Evolutionary conservation across 1,139 yeast species (phyloP).

Genomic region (Kurtzmaniella quercitrusa): DNA sequence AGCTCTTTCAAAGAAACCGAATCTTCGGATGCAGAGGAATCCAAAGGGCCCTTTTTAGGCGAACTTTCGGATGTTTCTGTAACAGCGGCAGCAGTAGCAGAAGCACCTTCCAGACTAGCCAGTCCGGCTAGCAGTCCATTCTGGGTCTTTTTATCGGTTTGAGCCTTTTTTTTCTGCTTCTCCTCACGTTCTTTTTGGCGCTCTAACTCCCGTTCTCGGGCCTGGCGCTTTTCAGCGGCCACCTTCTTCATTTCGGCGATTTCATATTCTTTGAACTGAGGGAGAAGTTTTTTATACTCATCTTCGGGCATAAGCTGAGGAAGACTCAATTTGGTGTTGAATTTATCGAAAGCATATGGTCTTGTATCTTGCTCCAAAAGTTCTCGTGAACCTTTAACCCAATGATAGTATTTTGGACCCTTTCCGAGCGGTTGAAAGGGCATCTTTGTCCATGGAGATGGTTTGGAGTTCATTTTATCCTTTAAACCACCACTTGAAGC

Average conservation of each 20-base stretch:
- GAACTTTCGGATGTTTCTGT: neutral
- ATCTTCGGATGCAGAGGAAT: neutral
- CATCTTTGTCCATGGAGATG: constrained; percentile 78
- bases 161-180: constrained; percentile 10
- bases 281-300: constrained; percentile 54
- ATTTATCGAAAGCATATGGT: constrained; percentile 73
- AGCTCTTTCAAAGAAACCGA: neutral
- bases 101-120: neutral
- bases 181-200: constrained; percentile 15
- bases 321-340: constrained; percentile 62
- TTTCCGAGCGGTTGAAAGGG: constrained; percentile 56
- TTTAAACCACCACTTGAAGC: constrained; percentile 36
- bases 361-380: constrained; percentile 40
- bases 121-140: neutral
- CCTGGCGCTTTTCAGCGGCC: constrained; percentile 11
- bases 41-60: neutral
- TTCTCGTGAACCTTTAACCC: constrained; percentile 79
- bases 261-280: constrained; percentile 33
- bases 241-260: constrained; percentile 13
- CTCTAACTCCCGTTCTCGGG: constrained; percentile 21
- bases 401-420: constrained; percentile 59
- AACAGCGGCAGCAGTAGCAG: neutral
- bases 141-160: constrained; percentile 1
- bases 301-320: constrained; percentile 65
- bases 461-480: constrained; percentile 62